These are phyloP conservation scores for Blastobotrys arbuscula DNA, from an alignment of 1,139 yeast genomes.

Conservation along the genomic window DNA sequence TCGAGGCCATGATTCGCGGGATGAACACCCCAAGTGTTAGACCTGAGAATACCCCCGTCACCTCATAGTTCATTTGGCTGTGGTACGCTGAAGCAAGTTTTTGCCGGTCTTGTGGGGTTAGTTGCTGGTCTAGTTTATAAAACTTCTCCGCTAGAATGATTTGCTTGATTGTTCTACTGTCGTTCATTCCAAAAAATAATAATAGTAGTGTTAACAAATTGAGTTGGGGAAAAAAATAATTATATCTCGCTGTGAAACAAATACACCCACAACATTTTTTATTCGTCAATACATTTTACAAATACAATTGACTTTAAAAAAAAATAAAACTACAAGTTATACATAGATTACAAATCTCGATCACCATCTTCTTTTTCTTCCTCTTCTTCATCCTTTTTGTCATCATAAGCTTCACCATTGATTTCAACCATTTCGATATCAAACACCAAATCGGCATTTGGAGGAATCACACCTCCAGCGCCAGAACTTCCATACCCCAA, in stretches of 20 bases:
- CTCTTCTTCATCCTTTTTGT: constrained; percentile 3
- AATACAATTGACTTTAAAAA: too few relatives aligned
- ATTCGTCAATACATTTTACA: too few relatives aligned
- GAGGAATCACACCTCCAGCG: constrained; percentile 71
- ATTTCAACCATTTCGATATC: constrained; percentile 33
- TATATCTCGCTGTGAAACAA: too few relatives aligned
- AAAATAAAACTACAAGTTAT: too few relatives aligned
- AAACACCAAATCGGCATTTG: constrained; percentile 53
- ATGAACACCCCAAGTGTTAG: background rate
- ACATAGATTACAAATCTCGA: background rate
- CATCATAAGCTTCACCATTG: constrained; percentile 21
- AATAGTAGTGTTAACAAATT: too few relatives aligned
- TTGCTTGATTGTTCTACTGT: too few relatives aligned
- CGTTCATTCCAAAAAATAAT: too few relatives aligned
- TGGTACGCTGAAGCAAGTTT: background rate
- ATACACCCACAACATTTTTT: too few relatives aligned
- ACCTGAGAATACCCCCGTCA: background rate
- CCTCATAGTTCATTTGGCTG: background rate
- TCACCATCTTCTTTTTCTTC: background rate
- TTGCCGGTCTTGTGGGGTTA: background rate
- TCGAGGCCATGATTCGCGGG: background rate
- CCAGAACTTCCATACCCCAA: constrained; percentile 70
- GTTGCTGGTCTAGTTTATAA: background rate
- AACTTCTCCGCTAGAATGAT: background rate
- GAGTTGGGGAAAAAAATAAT: too few relatives aligned